Evolutionary conservation across 768 basidiomycete species (phyloP).

Genomic region (Phylloporus arenicola): DNA sequence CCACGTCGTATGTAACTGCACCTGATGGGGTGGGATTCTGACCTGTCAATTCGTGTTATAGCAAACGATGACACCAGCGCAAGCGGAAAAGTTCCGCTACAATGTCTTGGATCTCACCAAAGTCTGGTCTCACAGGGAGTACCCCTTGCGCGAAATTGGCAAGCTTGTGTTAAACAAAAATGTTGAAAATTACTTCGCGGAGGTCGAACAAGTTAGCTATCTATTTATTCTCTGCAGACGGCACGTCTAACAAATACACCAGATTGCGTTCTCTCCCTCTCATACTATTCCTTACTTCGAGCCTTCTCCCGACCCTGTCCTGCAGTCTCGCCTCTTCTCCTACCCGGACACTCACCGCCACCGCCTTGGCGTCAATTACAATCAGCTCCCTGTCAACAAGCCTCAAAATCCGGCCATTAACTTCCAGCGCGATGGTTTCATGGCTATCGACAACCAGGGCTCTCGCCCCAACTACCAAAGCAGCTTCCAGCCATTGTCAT

Average conservation of each 20-base stretch:
- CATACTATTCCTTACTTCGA: constrained; percentile 87
- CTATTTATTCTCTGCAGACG: constrained; percentile 24
- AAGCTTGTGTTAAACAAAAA: constrained; percentile 79
- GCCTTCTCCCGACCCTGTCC: constrained; percentile 84
- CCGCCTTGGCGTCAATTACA: constrained; percentile 76
- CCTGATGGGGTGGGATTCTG: background rate
- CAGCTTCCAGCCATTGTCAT: constrained; percentile 66
- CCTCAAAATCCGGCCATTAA: constrained; percentile 70
- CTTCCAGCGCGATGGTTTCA: constrained; percentile 87
- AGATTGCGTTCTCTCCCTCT: constrained; percentile 83
- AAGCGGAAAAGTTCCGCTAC: constrained; percentile 88
- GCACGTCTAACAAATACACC: constrained; percentile 5
- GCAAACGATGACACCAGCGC: constrained; percentile 91
- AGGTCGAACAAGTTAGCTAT: constrained; percentile 79
- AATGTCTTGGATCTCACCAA: constrained; percentile 91
- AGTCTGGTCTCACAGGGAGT: constrained; percentile 83
- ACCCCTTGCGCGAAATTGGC: constrained; percentile 85
- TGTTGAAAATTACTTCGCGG: constrained; percentile 85
- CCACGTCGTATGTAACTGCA: constrained; percentile 54
- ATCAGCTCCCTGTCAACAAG: constrained; percentile 84
- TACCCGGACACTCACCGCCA: constrained; percentile 89
- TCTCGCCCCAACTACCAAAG: constrained; percentile 84
- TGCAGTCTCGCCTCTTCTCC: constrained; percentile 92
- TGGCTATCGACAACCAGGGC: constrained; percentile 73
- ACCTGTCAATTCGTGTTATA: constrained; percentile 26